Evolutionary conservation across 768 basidiomycete species (phyloP), one percentile per base, ranked within the genome.

Genomic region (Macrolepiota albuminosa): DNA sequence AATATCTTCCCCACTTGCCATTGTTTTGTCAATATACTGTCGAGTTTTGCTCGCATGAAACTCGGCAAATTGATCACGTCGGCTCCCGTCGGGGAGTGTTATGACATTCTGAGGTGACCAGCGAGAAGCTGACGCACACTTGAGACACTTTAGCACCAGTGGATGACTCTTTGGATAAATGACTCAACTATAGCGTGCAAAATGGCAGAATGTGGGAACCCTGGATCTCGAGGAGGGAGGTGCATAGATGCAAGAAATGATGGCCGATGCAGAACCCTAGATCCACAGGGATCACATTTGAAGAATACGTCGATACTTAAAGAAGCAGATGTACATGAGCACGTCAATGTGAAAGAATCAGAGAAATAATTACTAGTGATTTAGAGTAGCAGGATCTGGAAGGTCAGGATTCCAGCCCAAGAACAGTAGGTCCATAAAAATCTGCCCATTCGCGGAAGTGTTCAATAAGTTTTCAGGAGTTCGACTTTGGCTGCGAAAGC

Each of bases 201-300:
- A 58, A 97, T 83, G 3, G 93, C 89, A 3, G 90, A 85, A 75
- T 95, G 93, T 36, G 95, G 95, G 68, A 96, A 97, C 43, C 83
- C 82, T 8, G 87, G 83, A 69, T 93, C 89, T 58, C 84, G 81
- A 3, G 95, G 93, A 53, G 91, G 84, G 48, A 94, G 76, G 64
- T 83, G 83, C 81, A 96, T 81, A 4, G 91, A 87, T 16, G 89
- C 81, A 29, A 93, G 73, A 71, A 97, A 91, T 9, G 89, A 86
- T 13, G 87, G 84, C 10, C 85, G 84, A 69, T 96, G 93, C 39
- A 97, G 76, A 54, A 95, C 85, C 49, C 91, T 84, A 29, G 93
- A 88, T 49, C 90, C 86, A 67, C 91, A 93, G 46, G 93, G 93
- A 70, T 95, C 93, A 66, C 87, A 88, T 69, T 84, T 84, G 73